Evolutionary conservation across 148 eudicot species (phyloP).

Genomic region (Agrostemma githago): DNA sequence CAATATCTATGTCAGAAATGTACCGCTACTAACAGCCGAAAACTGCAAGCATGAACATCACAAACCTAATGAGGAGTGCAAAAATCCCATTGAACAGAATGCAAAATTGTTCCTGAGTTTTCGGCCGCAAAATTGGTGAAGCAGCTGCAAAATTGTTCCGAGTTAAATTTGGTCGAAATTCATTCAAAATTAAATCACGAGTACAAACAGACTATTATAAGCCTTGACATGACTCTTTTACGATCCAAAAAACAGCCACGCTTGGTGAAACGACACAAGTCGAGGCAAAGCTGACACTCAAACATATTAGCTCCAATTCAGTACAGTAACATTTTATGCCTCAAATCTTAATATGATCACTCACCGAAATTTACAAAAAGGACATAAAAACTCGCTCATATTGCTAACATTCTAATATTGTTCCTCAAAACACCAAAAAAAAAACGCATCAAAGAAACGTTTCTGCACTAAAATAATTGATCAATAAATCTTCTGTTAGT

Average conservation of each 20-base stretch:
- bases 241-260: no score
- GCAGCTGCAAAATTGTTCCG: constrained; percentile 35
- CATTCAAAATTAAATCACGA: no score
- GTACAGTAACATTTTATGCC: not conserved
- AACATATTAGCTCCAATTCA: not conserved
- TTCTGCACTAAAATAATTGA: no score
- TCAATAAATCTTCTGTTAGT: no score
- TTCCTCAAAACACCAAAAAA: not conserved
- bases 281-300: not conserved
- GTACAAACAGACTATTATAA: no score
- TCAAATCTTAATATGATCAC: not conserved
- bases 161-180: no score
- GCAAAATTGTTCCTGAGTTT: no score
- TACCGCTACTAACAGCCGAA: not conserved
- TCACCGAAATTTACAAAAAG: not conserved
- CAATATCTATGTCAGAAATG: constrained; percentile 1
- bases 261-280: not conserved
- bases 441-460: not conserved
- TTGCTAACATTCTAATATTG: not conserved
- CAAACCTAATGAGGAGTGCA: constrained; percentile 26
- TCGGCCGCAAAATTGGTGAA: no score
- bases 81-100: constrained; percentile 46
- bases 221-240: no score
- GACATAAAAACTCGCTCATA: not conserved
- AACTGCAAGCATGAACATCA: not conserved